phyloP scores from a whole-genome alignment of 2,329 filamentous ascomycete genomes.

The Epichloe aotearoae region DNA sequence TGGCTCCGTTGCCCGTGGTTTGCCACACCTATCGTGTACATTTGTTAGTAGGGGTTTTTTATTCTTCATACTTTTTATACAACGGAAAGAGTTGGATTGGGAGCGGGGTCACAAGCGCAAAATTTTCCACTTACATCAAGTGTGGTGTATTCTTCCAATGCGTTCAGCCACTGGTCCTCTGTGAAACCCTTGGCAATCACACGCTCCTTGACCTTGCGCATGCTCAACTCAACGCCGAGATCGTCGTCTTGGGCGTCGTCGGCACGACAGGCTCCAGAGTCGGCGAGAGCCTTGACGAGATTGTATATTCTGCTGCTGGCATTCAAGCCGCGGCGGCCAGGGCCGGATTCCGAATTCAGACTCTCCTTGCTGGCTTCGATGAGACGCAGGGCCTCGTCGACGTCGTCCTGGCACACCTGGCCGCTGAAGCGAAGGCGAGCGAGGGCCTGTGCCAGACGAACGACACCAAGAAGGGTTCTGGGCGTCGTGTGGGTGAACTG shows the following conservation, averaged over 20 bases:
- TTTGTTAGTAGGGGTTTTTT: constrained; percentile 21
- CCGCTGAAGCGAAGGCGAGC: constrained; percentile 83
- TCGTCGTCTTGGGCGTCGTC: constrained; percentile 47
- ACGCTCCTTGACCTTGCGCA: constrained; percentile 79
- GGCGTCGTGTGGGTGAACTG: constrained; percentile 91
- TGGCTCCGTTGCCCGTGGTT: constrained; percentile 56
- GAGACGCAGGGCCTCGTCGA: constrained; percentile 85
- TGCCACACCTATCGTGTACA: constrained; percentile 53
- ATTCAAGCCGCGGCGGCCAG: constrained; percentile 55
- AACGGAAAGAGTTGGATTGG: too few species aligned
- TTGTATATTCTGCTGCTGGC: constrained; percentile 89
- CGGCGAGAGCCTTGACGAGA: constrained; percentile 76
- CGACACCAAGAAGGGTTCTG: constrained; percentile 80
- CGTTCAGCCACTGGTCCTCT: constrained; percentile 75
- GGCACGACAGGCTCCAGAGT: constrained; percentile 72
- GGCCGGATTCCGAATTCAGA: constrained; percentile 56
- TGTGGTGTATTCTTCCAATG: constrained; percentile 78
- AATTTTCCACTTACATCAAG: constrained; percentile 60
- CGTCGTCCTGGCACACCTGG: constrained; percentile 77
- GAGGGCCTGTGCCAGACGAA: constrained; percentile 87
- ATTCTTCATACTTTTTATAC: too few species aligned
- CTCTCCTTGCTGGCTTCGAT: constrained; percentile 90
- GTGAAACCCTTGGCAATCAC: constrained; percentile 96
- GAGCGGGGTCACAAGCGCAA: neutral
- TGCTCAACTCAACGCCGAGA: constrained; percentile 56